Evolutionary conservation across 2,329 filamentous ascomycete genomes (phyloP).

Genomic region (Iodosphaeria phyllophila): DNA sequence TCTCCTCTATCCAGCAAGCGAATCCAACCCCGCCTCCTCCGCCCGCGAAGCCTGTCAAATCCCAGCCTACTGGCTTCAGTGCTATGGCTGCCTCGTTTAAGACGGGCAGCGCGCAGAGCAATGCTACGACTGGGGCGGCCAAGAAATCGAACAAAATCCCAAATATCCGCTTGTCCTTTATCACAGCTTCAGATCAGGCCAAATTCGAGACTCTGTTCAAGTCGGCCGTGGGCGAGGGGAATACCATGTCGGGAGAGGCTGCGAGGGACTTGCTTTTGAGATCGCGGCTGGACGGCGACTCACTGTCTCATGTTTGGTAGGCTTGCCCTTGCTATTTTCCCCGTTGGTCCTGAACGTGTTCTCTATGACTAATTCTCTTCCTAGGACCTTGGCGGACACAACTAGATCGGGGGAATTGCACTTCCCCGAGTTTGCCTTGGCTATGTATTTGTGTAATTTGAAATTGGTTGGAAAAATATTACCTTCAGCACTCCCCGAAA

Average conservation of each 20-base stretch:
- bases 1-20: slow-evolving; percentile 31
- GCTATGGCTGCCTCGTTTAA: slow-evolving; percentile 52
- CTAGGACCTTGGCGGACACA: slow-evolving; percentile 78
- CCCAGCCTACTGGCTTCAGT: slow-evolving; percentile 45
- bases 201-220: slow-evolving; percentile 98
- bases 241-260: slow-evolving; percentile 82
- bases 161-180: slow-evolving; percentile 86
- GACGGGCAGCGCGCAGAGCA: slow-evolving; percentile 22
- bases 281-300: slow-evolving; percentile 73
- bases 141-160: slow-evolving; percentile 61
- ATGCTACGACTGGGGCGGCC: slow-evolving; percentile 24
- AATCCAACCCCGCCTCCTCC: slow-evolving; percentile 25
- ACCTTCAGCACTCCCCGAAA: slow-evolving; percentile 58
- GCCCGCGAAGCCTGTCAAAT: slow-evolving; percentile 40
- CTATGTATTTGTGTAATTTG: slow-evolving; percentile 97
- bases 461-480: slow-evolving; percentile 75
- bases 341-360: too few species aligned
- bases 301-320: slow-evolving; percentile 84
- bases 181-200: slow-evolving; percentile 82
- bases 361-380: not conserved
- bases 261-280: slow-evolving; percentile 76
- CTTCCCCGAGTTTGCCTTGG: slow-evolving; percentile 91
- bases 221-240: slow-evolving; percentile 70
- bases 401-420: slow-evolving; percentile 91
- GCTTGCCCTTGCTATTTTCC: slow-evolving; percentile 7